A percentile compares a stretch with the other conserved stretches of the same genome.
These are phyloP conservation scores for Russula abietina DNA, from an alignment of 768 basidiomycete species.

Conservation along the genomic window DNA sequence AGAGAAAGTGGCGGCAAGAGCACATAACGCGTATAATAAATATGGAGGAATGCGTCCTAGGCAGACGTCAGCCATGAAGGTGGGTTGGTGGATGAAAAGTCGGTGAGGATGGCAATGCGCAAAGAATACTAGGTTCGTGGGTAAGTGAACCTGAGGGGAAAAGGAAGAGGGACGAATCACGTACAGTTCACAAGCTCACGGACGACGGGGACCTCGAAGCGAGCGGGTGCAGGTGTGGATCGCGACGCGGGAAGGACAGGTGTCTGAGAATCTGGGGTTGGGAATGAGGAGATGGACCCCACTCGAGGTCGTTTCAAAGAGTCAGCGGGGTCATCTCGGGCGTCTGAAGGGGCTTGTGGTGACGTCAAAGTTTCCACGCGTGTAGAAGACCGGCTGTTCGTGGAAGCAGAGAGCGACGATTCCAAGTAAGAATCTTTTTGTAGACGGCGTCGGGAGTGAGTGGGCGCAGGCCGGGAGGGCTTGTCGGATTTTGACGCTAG, in stretches of 20 bases:
- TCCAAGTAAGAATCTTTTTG: conserved; percentile 9
- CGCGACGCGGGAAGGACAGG: neutral
- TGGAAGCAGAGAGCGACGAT: conserved; percentile 11
- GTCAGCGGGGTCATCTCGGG: conserved; percentile 24
- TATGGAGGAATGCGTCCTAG: conserved; percentile 63
- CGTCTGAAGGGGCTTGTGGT: conserved; percentile 28
- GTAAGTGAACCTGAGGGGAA: neutral
- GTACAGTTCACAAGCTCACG: conserved; percentile 25
- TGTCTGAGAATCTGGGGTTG: conserved; percentile 3
- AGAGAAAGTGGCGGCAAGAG: conserved; percentile 71
- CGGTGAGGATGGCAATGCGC: conserved; percentile 75
- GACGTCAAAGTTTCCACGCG: conserved; percentile 12
- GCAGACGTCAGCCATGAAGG: conserved; percentile 61
- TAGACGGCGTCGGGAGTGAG: conserved; percentile 17
- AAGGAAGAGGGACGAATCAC: neutral
- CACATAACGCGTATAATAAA: conserved; percentile 69
- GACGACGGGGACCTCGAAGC: conserved; percentile 23
- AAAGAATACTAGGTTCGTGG: conserved; percentile 57
- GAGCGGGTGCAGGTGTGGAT: conserved; percentile 10
- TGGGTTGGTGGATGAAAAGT: conserved; percentile 71
- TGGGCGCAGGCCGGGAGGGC: conserved; percentile 3
- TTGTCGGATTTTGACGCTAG: conserved; percentile 24
- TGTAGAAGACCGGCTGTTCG: conserved; percentile 1
- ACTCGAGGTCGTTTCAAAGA: conserved; percentile 12
- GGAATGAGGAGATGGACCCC: conserved; percentile 8